Conservation (phyloP, 2,329 filamentous ascomycete genomes). For the Pseudogymnoascus sp. region DNA sequence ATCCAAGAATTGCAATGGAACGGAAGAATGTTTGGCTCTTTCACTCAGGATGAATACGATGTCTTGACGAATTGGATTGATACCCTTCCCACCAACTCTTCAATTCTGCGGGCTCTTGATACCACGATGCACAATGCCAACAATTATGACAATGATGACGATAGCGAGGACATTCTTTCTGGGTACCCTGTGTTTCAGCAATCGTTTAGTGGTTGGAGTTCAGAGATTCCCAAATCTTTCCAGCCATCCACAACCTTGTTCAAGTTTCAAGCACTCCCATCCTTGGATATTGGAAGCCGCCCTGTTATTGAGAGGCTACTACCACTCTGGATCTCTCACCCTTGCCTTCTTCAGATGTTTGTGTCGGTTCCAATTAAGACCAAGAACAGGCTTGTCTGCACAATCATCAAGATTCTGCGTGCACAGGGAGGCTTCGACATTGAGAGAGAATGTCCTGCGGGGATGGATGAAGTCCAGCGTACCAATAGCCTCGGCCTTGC, state of each 20-base stretch:
- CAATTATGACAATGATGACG: background rate
- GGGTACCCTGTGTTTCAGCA: slow-evolving; percentile 11
- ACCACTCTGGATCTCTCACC: slow-evolving; percentile 33
- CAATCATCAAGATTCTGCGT: slow-evolving; percentile 33
- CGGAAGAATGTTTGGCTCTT: slow-evolving; percentile 43
- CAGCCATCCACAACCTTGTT: background rate
- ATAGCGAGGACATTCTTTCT: slow-evolving; percentile 14
- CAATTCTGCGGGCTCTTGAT: slow-evolving; percentile 18
- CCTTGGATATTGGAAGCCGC: slow-evolving; percentile 12
- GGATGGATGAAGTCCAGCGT: slow-evolving; percentile 34
- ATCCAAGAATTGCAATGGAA: slow-evolving; percentile 38
- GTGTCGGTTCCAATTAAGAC: slow-evolving; percentile 31
- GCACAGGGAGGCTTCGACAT: slow-evolving; percentile 33
- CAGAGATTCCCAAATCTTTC: background rate
- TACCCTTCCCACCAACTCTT: slow-evolving; percentile 21
- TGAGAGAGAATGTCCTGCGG: slow-evolving; percentile 31
- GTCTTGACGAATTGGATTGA: slow-evolving; percentile 35
- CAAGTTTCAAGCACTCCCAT: background rate
- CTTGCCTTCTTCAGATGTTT: slow-evolving; percentile 32
- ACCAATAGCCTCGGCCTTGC: slow-evolving; percentile 26
- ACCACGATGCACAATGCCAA: slow-evolving; percentile 10
- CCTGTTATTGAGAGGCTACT: slow-evolving; percentile 24
- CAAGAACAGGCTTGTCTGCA: slow-evolving; percentile 27
- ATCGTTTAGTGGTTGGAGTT: background rate
- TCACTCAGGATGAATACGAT: slow-evolving; percentile 37